Percentiles rank a stretch among this genome's conserved stretches.
phyloP scores from a whole-genome alignment of 495 filamentous ascomycete species.

The Astrothelium subdiscretum region DNA sequence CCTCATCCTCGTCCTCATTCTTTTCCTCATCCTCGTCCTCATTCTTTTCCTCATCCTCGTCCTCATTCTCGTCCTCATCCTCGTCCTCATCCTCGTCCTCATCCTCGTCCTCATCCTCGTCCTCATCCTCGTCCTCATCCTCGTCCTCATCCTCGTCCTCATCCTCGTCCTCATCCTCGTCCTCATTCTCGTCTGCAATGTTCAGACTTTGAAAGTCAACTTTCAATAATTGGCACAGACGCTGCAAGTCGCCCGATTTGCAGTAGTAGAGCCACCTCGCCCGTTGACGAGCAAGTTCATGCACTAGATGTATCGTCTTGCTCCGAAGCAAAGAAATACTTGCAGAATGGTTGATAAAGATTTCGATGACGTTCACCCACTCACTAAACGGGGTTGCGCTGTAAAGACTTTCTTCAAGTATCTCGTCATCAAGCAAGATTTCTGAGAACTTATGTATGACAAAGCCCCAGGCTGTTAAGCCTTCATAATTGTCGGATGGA shows the following conservation, averaged over 20 bases:
- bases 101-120: no score
- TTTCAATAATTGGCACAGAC: background rate
- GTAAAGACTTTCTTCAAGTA: background rate
- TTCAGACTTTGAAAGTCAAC: background rate
- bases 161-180: no score
- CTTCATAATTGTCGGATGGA: background rate
- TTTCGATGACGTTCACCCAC: background rate
- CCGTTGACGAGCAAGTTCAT: background rate
- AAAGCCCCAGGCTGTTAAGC: background rate
- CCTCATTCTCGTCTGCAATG: no score
- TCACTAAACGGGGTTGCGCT: no score
- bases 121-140: no score
- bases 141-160: no score
- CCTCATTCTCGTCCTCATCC: background rate
- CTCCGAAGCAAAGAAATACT: background rate
- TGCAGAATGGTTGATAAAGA: background rate
- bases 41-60: background rate
- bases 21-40: background rate
- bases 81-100: background rate
- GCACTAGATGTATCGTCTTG: background rate
- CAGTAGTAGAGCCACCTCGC: background rate
- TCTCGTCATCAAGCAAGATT: background rate
- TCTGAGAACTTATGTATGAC: background rate
- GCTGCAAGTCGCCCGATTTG: background rate
- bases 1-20: background rate